Evolutionary conservation across 2,329 filamentous ascomycete genomes (phyloP), one percentile per base, ranked within the genome.

Genomic region (Ceratocystis eucalypticola): DNA sequence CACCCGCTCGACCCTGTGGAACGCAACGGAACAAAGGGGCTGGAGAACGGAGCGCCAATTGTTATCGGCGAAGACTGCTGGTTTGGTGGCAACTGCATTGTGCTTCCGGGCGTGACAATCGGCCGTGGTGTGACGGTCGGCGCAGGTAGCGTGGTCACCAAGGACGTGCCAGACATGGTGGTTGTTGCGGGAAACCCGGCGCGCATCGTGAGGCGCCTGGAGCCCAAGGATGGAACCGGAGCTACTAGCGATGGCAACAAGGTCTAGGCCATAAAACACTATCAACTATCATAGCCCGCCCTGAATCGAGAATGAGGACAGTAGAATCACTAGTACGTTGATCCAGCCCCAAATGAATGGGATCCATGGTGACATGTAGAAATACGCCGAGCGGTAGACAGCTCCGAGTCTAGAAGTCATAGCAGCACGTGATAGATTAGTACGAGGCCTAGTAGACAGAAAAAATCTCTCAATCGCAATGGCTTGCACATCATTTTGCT

Each of bases 361-460:
- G 64, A 96, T 89, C 91, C 91, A 96, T 0, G 92, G 96, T 59
- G 91, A 93, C 91, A 96, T 94, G 71, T 86, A 81, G 74, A 93
- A 96, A 75, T 88, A 90, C 55, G 91, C 92, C 1, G 88, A 83
- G 71, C 85, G 83, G 73, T 96, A 96, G 45, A 93, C 84, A 7
- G 87, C 89, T 12, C 89, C 90, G 22, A 95, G 78, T 62, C 89
- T 92, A 17, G 37, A 41, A 12, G 8, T 4, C 45, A 66, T 53
- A 22, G 50, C 50, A 55, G 8, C 20, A 28, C 25, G 50, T 55
- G 10, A 62, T 10, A 1, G 17, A 44, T 53, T 44, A 66, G 55
- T 22, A 33, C 37, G 3, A 41, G 37, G 37, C 10, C 37, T 5
- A 15, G 37, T 4, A 41, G 37, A 41, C 37, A 41, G 3, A 41